Evolutionary conservation across 108 stramenopile species (phyloP), one percentile per base, ranked within the genome.

Genomic region (Discostella stelligeroides): DNA sequence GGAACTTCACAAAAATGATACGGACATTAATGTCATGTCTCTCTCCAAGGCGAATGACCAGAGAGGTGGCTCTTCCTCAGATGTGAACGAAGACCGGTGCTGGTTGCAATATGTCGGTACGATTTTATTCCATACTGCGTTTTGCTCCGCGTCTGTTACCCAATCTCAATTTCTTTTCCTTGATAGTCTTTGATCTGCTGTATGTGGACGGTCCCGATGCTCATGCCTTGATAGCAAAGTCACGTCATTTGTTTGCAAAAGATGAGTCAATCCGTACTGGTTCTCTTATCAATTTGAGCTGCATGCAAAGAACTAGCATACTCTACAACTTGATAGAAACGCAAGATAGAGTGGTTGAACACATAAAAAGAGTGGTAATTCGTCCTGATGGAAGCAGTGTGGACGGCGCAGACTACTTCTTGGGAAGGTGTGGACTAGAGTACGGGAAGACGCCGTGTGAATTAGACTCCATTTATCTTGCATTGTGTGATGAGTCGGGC

Each of bases 21-120:
- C 38, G 15, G 82, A 83, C 21, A 65, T 65, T 0, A 83, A 82
- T 20, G 69, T 68, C 9, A 72, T 82, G 76, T 73, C 67, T 20
- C 1, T 76, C 14, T 60, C 61, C 10, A 68, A 63, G 29, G 40
- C 51, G 6, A 68, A 76, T 30, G 46, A 24, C n/a, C 37, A 66
- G 11, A 71, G 57, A 8, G 49, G 30, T 17, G 14, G 71, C 49
- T 60, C 54, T 21, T 48, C 56, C 2, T 68, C 30, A 60, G 71
- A 77, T 8, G 45, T 70, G 12, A 23, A 76, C 21, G 85, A 81
- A 1, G 68, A 82, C 57, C 63, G 76, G 12, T 84, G 77, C 40
- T 95, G 90, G 87, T 70, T 95, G 13, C 85, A 85, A 50, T 92
- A 75, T 69, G 63, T 84, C 13, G 66, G 80, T 49, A 91, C 91